Conservation (phyloP, 352 stramenopile genomes). For the Phytophthora tubulina region DNA sequence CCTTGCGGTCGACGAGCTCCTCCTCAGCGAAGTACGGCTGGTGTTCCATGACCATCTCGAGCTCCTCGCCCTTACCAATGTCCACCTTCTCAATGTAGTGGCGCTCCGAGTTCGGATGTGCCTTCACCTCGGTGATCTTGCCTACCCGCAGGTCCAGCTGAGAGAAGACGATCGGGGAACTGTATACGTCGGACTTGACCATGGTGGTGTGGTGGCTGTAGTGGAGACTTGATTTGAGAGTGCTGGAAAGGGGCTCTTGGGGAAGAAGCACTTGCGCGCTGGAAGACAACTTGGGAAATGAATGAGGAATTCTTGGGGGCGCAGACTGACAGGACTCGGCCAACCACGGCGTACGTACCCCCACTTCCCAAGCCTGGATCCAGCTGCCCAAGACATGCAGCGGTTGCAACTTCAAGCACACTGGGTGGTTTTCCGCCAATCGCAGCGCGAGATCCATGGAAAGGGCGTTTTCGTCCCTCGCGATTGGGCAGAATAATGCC, state of each 20-base stretch:
- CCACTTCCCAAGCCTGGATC: conserved; percentile 29
- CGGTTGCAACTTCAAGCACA: conserved; percentile 45
- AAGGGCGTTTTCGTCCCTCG: not conserved
- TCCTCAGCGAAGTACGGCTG: conserved; percentile 82
- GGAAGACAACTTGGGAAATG: conserved; percentile 67
- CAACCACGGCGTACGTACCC: conserved; percentile 26
- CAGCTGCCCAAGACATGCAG: conserved; percentile 42
- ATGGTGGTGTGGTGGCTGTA: conserved; percentile 36
- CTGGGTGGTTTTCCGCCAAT: conserved; percentile 27
- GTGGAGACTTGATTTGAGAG: conserved; percentile 7
- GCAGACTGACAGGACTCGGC: not conserved
- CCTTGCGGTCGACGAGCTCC: conserved; percentile 73
- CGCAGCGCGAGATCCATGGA: conserved; percentile 10
- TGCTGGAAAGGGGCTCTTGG: conserved; percentile 1
- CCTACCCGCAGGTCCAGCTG: conserved; percentile 78
- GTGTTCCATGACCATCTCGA: conserved; percentile 84
- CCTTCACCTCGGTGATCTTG: conserved; percentile 71
- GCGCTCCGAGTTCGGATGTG: conserved; percentile 74
- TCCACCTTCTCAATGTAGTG: conserved; percentile 84
- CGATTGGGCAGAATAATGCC: conserved; percentile 28
- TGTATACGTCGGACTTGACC: conserved; percentile 85
- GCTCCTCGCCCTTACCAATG: conserved; percentile 76
- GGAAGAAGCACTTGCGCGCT: conserved; percentile 49
- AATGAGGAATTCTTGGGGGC: not conserved
- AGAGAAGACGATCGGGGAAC: conserved; percentile 74